Conservation (phyloP, 176 grass and related monocot genomes). For the bread wheat (Triticum aestivum) region DNA sequence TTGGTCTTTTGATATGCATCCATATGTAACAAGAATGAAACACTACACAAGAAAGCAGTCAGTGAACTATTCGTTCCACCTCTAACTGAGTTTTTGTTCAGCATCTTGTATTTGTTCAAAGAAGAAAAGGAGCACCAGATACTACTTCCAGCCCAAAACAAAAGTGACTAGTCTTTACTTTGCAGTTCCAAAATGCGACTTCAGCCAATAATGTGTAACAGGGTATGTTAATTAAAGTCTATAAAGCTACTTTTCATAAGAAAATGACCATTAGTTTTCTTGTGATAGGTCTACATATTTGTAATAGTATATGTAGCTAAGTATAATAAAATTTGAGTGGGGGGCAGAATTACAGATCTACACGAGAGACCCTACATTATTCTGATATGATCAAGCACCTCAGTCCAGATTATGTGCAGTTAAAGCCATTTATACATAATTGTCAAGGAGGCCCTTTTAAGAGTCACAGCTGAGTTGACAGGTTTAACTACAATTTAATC, state of each 20-base stretch:
- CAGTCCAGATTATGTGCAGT: not conserved
- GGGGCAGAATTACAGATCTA: not conserved
- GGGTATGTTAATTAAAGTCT: not conserved
- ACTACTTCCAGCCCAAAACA: not conserved
- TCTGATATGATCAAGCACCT: conserved; percentile 4
- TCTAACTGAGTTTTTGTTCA: conserved; percentile 2
- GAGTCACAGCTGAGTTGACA: not conserved
- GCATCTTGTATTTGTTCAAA: not conserved
- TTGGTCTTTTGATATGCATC: not conserved
- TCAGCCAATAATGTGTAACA: not conserved
- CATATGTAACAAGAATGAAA: not conserved
- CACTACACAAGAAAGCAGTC: not conserved
- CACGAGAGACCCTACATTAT: not conserved
- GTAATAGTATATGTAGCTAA: not conserved
- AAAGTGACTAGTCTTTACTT: not conserved
- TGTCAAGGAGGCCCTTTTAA: not conserved
- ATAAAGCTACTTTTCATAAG: not conserved
- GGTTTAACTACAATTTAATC: conserved; percentile 16
- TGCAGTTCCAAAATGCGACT: conserved; percentile 1
- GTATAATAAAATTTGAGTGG: not conserved
- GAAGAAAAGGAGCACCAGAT: not conserved
- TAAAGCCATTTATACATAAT: not conserved
- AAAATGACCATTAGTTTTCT: conserved; percentile 7
- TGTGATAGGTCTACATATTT: not conserved
- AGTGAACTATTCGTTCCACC: not conserved